Evolutionary conservation across 441 rosid genomes (phyloP).

Genomic region (Brassica balearica): DNA sequence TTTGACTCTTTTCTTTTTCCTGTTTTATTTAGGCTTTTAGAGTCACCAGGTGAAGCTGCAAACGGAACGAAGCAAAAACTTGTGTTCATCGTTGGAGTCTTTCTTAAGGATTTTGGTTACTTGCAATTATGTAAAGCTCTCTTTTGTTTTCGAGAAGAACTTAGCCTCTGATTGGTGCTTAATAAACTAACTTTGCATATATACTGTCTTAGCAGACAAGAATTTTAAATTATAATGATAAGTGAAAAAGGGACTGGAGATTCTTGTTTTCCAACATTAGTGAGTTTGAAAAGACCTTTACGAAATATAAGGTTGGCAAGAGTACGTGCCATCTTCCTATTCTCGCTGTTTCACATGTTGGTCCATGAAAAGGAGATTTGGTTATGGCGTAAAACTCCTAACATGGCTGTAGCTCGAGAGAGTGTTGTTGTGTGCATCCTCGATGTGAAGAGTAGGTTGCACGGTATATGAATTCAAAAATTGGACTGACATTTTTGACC

Average conservation of each 20-base stretch:
- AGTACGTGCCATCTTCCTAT: too few relatives aligned
- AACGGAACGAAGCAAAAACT: background rate
- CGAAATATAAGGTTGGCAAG: too few relatives aligned
- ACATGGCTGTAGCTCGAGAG: too few relatives aligned
- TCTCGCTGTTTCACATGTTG: too few relatives aligned
- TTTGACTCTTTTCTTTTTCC: background rate
- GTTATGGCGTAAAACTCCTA: too few relatives aligned
- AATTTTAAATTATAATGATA: background rate
- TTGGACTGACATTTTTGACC: too few relatives aligned
- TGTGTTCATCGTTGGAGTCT: background rate
- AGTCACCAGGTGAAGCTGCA: constrained; percentile 16
- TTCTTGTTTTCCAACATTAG: too few relatives aligned
- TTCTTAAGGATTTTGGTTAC: background rate
- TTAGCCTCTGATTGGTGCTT: background rate
- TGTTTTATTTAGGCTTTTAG: constrained; percentile 5
- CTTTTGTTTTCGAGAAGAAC: background rate
- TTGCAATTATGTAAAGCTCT: background rate
- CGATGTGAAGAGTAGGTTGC: too few relatives aligned
- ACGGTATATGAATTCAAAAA: too few relatives aligned
- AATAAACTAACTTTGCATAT: background rate
- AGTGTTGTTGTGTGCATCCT: too few relatives aligned
- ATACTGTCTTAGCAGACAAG: background rate
- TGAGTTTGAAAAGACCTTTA: too few relatives aligned
- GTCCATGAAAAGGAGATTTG: too few relatives aligned
- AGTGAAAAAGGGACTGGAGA: background rate